Percentiles rank a stretch among this genome's conserved stretches.
Conservation (phyloP, 192 early-diverging fungal genomes). For the Physocladia obscura region DNA sequence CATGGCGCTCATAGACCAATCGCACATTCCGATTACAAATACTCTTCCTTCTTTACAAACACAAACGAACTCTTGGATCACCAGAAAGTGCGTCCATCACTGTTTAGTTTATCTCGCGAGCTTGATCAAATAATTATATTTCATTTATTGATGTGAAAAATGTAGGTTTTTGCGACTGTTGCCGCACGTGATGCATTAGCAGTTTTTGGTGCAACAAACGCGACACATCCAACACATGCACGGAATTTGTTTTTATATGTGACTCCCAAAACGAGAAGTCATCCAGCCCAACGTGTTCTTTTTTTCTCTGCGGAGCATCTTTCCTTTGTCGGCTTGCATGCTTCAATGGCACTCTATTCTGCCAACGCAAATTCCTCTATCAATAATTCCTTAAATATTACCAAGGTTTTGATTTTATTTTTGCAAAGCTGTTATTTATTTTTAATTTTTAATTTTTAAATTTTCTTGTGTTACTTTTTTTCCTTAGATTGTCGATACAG, state of each 20-base stretch:
- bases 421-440: background rate
- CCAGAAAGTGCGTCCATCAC: slow-evolving; percentile 14
- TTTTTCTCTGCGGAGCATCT: slow-evolving; percentile 16
- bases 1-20: background rate
- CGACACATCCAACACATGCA: background rate
- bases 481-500: background rate
- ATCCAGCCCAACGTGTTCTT: background rate
- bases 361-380: no score
- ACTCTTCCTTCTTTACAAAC: slow-evolving; percentile 13
- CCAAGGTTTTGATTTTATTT: background rate
- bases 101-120: no score
- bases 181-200: background rate
- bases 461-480: no score
- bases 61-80: slow-evolving; percentile 1
- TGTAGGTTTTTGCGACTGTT: slow-evolving; percentile 6
- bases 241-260: slow-evolving; percentile 15
- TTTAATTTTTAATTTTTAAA: background rate
- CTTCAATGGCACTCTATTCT: background rate
- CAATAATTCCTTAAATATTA: no score
- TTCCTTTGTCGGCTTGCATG: background rate
- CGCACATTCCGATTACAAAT: slow-evolving; percentile 5
- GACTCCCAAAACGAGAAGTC: background rate
- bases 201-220: slow-evolving; percentile 11
- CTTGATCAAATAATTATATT: background rate
- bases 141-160: no score